phyloP scores from a whole-genome alignment of 805 yeast genomes.

The Teunomyces barrocoloradensis region DNA sequence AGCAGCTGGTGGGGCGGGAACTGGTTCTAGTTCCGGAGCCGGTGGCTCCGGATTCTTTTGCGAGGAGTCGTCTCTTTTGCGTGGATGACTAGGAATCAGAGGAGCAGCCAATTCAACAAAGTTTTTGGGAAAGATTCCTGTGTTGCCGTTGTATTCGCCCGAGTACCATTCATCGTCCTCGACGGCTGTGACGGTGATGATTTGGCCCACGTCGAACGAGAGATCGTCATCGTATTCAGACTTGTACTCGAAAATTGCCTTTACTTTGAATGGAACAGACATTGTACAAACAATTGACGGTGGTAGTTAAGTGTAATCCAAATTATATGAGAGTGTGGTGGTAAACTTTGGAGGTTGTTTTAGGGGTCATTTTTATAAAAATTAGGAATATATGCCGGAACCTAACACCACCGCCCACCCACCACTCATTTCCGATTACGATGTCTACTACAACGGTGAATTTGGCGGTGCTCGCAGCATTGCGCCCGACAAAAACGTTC shows the following conservation, averaged over 20 bases:
- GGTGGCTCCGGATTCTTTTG: conserved; percentile 5
- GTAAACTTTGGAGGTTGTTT: too few species aligned
- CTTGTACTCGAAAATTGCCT: conserved; percentile 64
- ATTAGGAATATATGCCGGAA: too few species aligned
- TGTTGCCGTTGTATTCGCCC: conserved; percentile 62
- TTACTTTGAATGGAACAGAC: conserved; percentile 60
- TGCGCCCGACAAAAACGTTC: conserved; percentile 47
- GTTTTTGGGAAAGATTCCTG: conserved; percentile 86
- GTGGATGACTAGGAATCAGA: conserved; percentile 8
- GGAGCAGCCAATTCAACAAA: conserved; percentile 55
- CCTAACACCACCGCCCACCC: too few species aligned
- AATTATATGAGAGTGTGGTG: too few species aligned
- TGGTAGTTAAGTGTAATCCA: too few species aligned
- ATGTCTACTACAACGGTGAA: conserved; percentile 2
- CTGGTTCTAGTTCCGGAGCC: neutral
- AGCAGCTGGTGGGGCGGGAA: conserved; percentile 4
- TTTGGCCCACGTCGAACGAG: conserved; percentile 62
- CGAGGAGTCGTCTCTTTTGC: neutral
- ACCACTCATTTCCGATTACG: too few species aligned
- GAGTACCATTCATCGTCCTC: conserved; percentile 93
- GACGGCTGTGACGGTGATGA: conserved; percentile 69
- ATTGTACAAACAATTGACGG: conserved; percentile 19
- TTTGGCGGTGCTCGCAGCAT: conserved; percentile 20
- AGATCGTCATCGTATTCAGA: conserved; percentile 77
- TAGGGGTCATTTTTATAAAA: conserved; percentile 12